phyloP scores from a whole-genome alignment of 2,329 filamentous ascomycete genomes.

The Lachnellula arida region DNA sequence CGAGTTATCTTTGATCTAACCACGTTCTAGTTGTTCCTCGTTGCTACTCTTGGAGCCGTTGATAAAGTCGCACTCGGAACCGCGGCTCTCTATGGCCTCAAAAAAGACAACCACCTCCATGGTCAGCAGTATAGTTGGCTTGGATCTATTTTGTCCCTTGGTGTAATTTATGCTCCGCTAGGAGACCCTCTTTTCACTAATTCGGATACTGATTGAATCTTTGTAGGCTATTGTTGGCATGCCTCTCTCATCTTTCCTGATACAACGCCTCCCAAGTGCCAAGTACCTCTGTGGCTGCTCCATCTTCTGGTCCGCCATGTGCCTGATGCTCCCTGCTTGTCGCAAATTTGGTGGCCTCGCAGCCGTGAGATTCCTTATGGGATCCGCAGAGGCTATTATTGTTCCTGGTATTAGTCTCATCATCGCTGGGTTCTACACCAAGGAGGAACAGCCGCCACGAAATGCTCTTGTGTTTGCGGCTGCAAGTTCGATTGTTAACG shows the following conservation, averaged over 20 bases:
- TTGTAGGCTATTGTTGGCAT: conserved; percentile 36
- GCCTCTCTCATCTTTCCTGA: conserved; percentile 39
- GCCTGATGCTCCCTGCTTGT: conserved; percentile 17
- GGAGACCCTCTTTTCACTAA: too few relatives aligned
- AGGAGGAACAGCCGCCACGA: conserved; percentile 45
- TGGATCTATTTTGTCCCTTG: conserved; percentile 49
- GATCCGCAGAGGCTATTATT: conserved; percentile 23
- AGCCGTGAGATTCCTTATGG: conserved; percentile 26
- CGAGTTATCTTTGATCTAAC: too few relatives aligned
- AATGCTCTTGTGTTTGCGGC: conserved; percentile 41
- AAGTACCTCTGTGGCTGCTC: conserved; percentile 39
- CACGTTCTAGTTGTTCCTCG: conserved; percentile 21
- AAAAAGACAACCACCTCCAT: conserved; percentile 46
- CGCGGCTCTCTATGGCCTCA: conserved; percentile 52
- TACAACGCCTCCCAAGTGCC: conserved; percentile 43
- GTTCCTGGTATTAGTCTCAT: conserved; percentile 32
- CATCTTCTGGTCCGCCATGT: conserved; percentile 29
- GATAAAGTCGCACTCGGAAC: conserved; percentile 45
- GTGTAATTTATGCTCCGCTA: conserved; percentile 12
- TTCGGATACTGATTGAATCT: too few relatives aligned
- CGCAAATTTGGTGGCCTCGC: conserved; percentile 5
- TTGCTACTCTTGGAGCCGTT: conserved; percentile 29
- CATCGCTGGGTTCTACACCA: conserved; percentile 39
- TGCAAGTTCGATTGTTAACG: conserved; percentile 23
- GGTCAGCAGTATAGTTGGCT: conserved; percentile 49